phyloP scores from a whole-genome alignment of 2,329 filamentous ascomycete species.

The Phyllosticta capitalensis region DNA sequence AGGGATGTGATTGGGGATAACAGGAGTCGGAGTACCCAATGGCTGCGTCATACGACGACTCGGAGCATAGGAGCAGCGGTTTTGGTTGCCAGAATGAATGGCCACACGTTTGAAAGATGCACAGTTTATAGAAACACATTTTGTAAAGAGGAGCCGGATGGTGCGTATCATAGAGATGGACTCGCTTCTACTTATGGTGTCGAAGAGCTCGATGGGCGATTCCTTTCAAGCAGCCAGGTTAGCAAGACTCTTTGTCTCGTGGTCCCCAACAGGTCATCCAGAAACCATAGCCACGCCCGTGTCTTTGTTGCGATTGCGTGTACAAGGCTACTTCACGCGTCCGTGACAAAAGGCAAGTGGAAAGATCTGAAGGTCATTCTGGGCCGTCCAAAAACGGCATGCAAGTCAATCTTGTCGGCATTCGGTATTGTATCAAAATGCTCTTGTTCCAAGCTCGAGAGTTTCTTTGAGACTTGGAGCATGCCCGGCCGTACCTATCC shows the following conservation, averaged over 20 bases:
- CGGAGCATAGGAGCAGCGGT: slow-evolving; percentile 27
- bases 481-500: no score
- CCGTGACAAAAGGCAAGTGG: not conserved
- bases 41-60: slow-evolving; percentile 17
- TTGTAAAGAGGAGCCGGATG: not conserved
- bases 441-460: no score
- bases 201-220: not conserved
- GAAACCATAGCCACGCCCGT: not conserved
- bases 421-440: no score
- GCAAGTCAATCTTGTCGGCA: no score
- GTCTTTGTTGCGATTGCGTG: not conserved
- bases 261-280: not conserved
- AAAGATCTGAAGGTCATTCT: not conserved
- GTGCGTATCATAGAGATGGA: not conserved
- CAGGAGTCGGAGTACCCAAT: slow-evolving; percentile 10
- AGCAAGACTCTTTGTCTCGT: not conserved
- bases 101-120: slow-evolving; percentile 34
- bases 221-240: not conserved
- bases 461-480: no score
- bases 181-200: not conserved
- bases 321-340: not conserved
- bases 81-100: slow-evolving; percentile 27
- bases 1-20: slow-evolving; percentile 22
- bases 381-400: not conserved
- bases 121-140: slow-evolving; percentile 37